Evolutionary conservation across 2,329 filamentous ascomycete species (phyloP), one percentile per base, ranked within the genome.

Genomic region (Paecilomyces dactylethromorphus): DNA sequence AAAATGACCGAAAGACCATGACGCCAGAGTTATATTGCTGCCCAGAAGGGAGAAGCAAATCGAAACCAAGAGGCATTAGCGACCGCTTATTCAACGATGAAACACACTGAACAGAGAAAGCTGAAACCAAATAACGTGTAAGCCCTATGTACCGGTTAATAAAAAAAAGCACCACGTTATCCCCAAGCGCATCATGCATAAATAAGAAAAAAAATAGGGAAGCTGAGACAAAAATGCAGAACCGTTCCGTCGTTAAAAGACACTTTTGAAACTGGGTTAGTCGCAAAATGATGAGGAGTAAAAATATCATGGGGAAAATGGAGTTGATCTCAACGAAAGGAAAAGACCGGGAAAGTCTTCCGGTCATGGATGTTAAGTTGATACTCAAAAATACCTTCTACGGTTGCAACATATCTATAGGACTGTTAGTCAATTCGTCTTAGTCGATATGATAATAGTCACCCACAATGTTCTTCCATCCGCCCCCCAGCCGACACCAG

Each of bases 321-420:
- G 4, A 29, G 4, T 13, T 26, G 39, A 33, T 55, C 32, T 75
- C 63, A 80, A 57, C 78, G 71, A 60, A 74, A 78, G 49, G 71
- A 71, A 52, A 78, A 71, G 8, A 73, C 67, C 24, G 78, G 78
- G 60, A 79, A 80, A 10, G 73, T 78, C 67, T 79, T 79, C 55
- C 78, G 76, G 61, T 80, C 78, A 45, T 74, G 71, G 50, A 78
- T 66, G 60, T 81, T 79, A 60, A 81, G 62, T 49, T 75, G 71
- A 62, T 75, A 79, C 63, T 80, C 76, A 56, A 79, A 78, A 26
- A 81, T 79, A 18, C 78, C 78, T 60, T 78, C 71, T 53, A 79
- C 70, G 5, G 78, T 79, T n/a, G 74, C 78, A 60, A 79, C 72
- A 59, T 77, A 81, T 62, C 78, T 81, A 60, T 24, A 54, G 13